phyloP scores from a whole-genome alignment of 768 basidiomycete genomes.

The Pleurotus citrinopileatus region DNA sequence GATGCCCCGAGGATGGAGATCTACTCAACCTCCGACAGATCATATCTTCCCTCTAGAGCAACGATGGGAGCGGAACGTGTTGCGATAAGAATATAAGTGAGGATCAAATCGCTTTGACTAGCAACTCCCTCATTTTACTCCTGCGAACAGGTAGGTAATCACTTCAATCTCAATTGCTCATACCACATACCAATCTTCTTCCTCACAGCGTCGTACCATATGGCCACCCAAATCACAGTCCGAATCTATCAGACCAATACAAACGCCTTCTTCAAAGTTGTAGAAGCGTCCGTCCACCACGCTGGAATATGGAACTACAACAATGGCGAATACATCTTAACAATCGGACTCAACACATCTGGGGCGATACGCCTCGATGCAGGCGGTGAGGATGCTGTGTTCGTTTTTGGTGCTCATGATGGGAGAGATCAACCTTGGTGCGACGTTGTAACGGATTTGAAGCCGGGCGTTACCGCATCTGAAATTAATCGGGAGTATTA shows the following conservation, averaged over 20 bases:
- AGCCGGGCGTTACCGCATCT: background rate
- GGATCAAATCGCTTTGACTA: no score
- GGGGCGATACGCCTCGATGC: background rate
- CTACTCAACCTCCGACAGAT: no score
- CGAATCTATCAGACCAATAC: conserved; percentile 5
- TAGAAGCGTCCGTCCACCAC: background rate
- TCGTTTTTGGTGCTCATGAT: background rate
- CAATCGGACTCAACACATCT: background rate
- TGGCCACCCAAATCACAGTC: background rate
- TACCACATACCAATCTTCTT: no score
- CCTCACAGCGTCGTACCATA: no score
- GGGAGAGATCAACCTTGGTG: background rate
- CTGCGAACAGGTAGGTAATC: no score
- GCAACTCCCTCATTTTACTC: no score
- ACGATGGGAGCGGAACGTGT: no score
- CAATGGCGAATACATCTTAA: background rate
- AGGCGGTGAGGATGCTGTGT: background rate
- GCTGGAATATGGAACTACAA: background rate
- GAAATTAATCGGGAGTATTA: conserved; percentile 1
- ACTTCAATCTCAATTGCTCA: no score
- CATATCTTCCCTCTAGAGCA: no score
- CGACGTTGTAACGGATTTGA: background rate
- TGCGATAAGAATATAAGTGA: no score
- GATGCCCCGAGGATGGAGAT: no score
- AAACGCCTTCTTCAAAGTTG: conserved; percentile 1